Evolutionary conservation across 345 rosid species (phyloP).

Genomic region (Nephelium lappaceum): DNA sequence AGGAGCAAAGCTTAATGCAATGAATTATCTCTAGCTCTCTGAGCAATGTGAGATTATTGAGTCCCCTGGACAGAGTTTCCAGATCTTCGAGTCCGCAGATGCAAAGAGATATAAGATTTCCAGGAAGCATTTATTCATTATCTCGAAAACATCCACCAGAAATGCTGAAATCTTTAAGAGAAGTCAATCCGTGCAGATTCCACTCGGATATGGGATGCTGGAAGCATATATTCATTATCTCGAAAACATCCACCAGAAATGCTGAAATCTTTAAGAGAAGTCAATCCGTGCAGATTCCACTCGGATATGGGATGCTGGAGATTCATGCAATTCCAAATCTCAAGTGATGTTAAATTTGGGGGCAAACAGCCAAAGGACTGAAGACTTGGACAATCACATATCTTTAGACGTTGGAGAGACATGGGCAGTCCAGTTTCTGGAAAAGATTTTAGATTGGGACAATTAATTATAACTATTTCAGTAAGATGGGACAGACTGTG

Average conservation of each 20-base stretch:
- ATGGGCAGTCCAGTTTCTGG: no score
- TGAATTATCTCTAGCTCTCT: slow-evolving; percentile 14
- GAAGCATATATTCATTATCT: no score
- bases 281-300: not conserved
- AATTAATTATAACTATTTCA: no score
- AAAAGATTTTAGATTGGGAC: no score
- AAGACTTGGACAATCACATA: no score
- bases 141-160: not conserved
- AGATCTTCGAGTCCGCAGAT: slow-evolving; percentile 5
- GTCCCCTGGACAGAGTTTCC: slow-evolving; percentile 18
- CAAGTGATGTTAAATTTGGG: no score
- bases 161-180: not conserved
- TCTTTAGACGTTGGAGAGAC: no score
- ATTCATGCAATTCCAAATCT: no score
- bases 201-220: not conserved
- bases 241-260: not conserved
- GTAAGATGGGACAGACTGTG: no score
- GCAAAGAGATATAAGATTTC: not conserved
- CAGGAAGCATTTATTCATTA: slow-evolving; percentile 1
- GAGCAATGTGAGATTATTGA: slow-evolving; percentile 23
- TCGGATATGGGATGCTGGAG: not conserved
- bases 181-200: not conserved
- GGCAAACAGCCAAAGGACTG: no score
- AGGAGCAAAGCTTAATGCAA: slow-evolving; percentile 20
- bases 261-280: not conserved